phyloP scores from a whole-genome alignment of 495 filamentous ascomycete genomes.

The Aspergillus baeticus region DNA sequence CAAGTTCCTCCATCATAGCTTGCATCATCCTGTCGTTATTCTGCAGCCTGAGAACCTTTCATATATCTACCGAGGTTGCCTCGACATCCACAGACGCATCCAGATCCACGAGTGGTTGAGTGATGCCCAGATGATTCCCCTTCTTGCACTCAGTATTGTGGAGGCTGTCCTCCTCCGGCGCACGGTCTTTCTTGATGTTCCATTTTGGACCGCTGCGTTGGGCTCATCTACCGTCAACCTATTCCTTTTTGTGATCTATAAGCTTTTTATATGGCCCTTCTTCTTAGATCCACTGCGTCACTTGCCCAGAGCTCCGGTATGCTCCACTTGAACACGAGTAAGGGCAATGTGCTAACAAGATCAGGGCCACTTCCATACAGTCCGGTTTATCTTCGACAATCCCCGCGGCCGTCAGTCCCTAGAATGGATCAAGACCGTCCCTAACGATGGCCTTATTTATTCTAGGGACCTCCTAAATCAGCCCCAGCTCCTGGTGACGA shows the following conservation, averaged over 20 bases:
- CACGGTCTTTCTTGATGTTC: constrained; percentile 24
- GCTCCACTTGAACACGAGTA: constrained; percentile 19
- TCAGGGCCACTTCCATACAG: constrained; percentile 57
- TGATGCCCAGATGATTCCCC: constrained; percentile 15
- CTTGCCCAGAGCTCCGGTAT: constrained; percentile 57
- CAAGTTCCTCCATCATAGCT: not conserved
- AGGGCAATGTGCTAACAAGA: not conserved
- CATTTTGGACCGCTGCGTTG: constrained; percentile 24
- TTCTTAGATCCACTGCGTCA: constrained; percentile 69
- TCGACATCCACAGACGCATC: not conserved
- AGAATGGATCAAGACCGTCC: constrained; percentile 71
- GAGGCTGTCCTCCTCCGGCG: constrained; percentile 34
- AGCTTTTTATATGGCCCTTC: constrained; percentile 64
- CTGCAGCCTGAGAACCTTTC: not conserved
- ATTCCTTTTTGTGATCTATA: constrained; percentile 39
- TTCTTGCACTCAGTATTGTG: constrained; percentile 25
- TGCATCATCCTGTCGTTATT: not conserved
- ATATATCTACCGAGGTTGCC: constrained; percentile 8
- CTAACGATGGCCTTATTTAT: constrained; percentile 85
- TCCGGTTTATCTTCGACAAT: constrained; percentile 49
- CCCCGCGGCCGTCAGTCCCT: constrained; percentile 60
- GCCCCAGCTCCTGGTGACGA: constrained; percentile 38
- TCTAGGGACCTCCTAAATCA: constrained; percentile 53
- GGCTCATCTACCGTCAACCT: constrained; percentile 27
- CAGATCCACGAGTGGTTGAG: not conserved